A percentile compares a stretch with the other conserved stretches of the same genome.
Conservation (phyloP, 169 alveolate species). For the Eimeria falciformis region DNA sequence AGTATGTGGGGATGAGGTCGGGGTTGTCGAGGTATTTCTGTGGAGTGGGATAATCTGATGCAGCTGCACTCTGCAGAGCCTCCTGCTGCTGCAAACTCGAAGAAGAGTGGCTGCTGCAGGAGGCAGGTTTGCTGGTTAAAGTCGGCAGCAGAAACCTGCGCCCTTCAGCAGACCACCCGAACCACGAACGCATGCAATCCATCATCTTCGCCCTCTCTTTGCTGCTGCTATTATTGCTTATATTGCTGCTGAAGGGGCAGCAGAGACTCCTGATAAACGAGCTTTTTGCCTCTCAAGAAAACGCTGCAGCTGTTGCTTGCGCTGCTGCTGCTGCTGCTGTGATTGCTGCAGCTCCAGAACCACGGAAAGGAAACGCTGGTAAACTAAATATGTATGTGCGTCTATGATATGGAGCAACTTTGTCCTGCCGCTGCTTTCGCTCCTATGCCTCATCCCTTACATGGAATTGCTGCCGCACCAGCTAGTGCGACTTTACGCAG, state of each 20-base stretch:
- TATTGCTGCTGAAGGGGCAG: too few species aligned
- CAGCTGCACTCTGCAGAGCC: slow-evolving; percentile 61
- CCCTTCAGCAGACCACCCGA: background rate
- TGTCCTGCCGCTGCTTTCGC: too few species aligned
- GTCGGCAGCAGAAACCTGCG: background rate
- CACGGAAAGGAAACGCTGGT: too few species aligned
- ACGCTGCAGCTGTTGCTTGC: background rate
- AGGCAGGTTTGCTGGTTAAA: slow-evolving; percentile 2
- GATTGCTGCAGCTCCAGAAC: background rate
- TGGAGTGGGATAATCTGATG: slow-evolving; percentile 78
- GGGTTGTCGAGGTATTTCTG: slow-evolving; percentile 79
- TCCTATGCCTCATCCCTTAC: too few species aligned
- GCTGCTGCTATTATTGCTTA: background rate
- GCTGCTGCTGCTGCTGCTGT: slow-evolving; percentile 41
- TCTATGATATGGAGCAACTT: too few species aligned
- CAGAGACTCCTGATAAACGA: too few species aligned
- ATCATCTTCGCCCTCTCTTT: background rate
- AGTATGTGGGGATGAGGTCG: slow-evolving; percentile 81
- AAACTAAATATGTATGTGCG: too few species aligned
- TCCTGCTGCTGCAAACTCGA: background rate
- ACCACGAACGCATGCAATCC: slow-evolving; percentile 53
- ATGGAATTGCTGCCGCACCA: too few species aligned
- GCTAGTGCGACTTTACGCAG: too few species aligned
- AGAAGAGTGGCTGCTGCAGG: background rate
- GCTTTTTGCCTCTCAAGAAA: background rate